These are phyloP conservation scores for Fusarium sp. DNA, from an alignment of 2,329 filamentous ascomycete species.

Conservation along the genomic window DNA sequence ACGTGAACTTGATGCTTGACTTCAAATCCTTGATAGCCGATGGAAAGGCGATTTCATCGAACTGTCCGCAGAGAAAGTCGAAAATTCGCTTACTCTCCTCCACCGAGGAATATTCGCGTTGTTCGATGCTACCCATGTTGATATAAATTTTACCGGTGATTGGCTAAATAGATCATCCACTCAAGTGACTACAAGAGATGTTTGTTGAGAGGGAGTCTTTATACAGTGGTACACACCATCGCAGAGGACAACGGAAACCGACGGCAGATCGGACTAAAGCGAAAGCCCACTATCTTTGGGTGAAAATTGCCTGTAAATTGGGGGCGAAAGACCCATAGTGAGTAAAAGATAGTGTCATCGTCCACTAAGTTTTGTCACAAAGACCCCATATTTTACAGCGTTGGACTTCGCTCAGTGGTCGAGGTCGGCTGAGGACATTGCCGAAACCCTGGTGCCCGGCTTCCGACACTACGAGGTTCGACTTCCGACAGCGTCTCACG, in stretches of 20 bases:
- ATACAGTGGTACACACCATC: conserved; percentile 15
- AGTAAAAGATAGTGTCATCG: conserved; percentile 7
- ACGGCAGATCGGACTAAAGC: conserved; percentile 12
- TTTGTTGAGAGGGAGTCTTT: conserved; percentile 27
- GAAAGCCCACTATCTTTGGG: neutral
- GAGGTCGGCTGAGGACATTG: conserved; percentile 19
- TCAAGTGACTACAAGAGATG: neutral
- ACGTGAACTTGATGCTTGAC: conserved; percentile 53
- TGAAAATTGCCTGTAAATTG: neutral
- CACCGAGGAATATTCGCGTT: conserved; percentile 40
- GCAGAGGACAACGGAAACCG: conserved; percentile 3
- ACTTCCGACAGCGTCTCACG: neutral
- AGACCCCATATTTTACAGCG: conserved; percentile 12
- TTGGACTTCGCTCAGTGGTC: neutral
- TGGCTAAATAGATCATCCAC: conserved; percentile 9
- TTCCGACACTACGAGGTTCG: conserved; percentile 28
- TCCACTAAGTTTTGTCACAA: neutral
- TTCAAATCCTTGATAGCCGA: conserved; percentile 45
- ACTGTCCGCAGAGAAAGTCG: conserved; percentile 37
- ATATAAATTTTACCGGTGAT: neutral
- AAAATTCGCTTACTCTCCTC: conserved; percentile 45
- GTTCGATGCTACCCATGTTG: conserved; percentile 36
- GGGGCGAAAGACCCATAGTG: neutral
- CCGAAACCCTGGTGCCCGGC: conserved; percentile 20
- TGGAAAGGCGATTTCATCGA: conserved; percentile 53